Base-by-base conservation (phyloP, 2,329 filamentous ascomycete species). In the Exophiala calicioides region DNA sequence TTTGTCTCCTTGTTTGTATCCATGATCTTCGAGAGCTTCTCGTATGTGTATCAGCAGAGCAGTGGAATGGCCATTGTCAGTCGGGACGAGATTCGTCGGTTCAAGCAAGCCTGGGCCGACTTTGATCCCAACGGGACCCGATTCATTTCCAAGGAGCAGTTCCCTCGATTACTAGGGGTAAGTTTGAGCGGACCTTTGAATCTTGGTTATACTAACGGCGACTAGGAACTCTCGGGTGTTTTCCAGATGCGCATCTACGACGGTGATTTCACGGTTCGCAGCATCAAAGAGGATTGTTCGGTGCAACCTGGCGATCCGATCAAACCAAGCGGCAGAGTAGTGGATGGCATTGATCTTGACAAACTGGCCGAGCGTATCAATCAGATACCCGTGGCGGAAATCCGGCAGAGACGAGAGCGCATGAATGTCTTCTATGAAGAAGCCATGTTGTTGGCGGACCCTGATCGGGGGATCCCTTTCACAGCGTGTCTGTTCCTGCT, bases 1-100 rank as follows among this genome's bases (percentile, higher is more conserved):
- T 98, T 98, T 62, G 91, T 97, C 63, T 96, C 91, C 63, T 73
- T 98, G 64, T 98, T 98, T 67, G 91, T 98, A 49, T 98, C 93
- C 37, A 82, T 98, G 65, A 98, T 98, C 59, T 98, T 94, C 71
- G 93, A 98, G 73, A 97, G 90, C 69, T 98, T 98, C 77, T 95
- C 90, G 66, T 98, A 98, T 62, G 93, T 98, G 55, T 98, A 97
- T 66, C 94, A 98, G 71, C 82, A 90, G 54, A 96, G 91, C 51
- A 95, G 88, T 62, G 89, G 90, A n/a, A 78, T 96, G 59, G 89
- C 87, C 4, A 85, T 87, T 52, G 85, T 98, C 60, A 94, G 89
- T 60, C 81, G 93, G 56, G 90, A 96, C 60, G 93, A 98, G 66
- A 90, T 97, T 56, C 84, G 93, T 35, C 85, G 91, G 4, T 98